Base-by-base conservation (phyloP, 2,329 filamentous ascomycete species). In the Nigrograna mackinnonii region DNA sequence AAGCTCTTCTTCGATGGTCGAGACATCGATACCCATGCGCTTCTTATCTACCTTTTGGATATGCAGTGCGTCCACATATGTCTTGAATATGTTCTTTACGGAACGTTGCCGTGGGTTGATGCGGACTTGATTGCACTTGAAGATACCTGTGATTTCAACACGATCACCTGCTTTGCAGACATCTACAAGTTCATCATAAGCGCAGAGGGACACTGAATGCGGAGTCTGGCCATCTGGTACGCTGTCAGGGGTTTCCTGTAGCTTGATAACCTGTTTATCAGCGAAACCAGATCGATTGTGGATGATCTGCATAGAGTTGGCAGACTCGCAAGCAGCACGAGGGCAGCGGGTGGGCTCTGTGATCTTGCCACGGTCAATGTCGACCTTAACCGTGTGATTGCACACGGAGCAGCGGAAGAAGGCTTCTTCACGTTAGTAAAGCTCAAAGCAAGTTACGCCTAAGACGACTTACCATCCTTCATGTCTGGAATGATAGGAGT, bases 401-500 rank as follows among this genome's bases (percentile, higher is more conserved):
- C 94, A 99, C 19, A 92, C 83, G 44, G 90, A 89, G 73, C 94
- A 99, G 50, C 89, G 87, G 82, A 99, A 99, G 73, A 96, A 96
- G 1, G 94, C 94, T 76, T 44, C 1, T n/a, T 1, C 18, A 24
- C 34, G 17, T 58, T 39, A 64, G 55, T 39, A 45, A 3, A 24
- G 14, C 6, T 24, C 6, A 16, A 16, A 6, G 16, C n/a, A 28
- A 20, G 21, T 16, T 5, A 13, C 9, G 18, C n/a, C 2, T 16
- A 37, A 20, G n/a, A 37, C 55, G 46, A 43, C 67, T 55, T 64
- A 78, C 77, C 77, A 65, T 96, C 89, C 72, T 95, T 96, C 95
- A 99, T 99, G 60, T 99, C 94, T 1, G 94, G 94, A 52, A 99
- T 97, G 52, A 99, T 89, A 1, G 94, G 91, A 0, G 94, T 97